Evolutionary conservation across 1,284 basidiomycete genomes (phyloP).

Genomic region (Marasmius sp.): DNA sequence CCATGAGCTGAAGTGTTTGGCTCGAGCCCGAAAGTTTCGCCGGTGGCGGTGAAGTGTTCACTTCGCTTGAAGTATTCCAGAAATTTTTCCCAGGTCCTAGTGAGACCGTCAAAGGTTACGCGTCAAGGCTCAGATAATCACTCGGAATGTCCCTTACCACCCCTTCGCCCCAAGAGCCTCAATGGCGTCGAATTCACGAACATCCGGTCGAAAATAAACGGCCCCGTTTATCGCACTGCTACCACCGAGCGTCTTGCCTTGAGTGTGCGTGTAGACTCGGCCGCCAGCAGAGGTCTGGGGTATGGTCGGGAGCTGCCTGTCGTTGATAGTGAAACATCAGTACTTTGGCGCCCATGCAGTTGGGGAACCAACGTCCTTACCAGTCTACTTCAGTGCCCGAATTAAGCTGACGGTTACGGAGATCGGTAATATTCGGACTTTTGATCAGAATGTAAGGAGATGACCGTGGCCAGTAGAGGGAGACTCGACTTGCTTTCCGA

Average conservation of each 20-base stretch:
- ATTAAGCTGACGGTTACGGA: neutral
- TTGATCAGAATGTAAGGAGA: neutral
- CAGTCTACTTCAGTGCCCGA: neutral
- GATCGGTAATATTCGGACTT: constrained; percentile 5
- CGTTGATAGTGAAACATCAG: neutral
- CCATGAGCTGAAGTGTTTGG: constrained; percentile 5
- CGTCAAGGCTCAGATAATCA: neutral
- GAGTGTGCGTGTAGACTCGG: neutral
- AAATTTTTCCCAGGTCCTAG: constrained; percentile 11
- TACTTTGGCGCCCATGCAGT: neutral
- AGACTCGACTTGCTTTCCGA: neutral
- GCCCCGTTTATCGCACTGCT: constrained; percentile 12
- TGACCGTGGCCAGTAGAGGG: no score
- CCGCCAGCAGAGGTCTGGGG: neutral
- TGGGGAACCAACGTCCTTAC: neutral
- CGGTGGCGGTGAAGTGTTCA: constrained; percentile 7
- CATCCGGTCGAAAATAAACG: constrained; percentile 11
- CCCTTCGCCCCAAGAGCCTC: constrained; percentile 8
- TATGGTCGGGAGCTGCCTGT: neutral
- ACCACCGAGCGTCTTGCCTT: constrained; percentile 5
- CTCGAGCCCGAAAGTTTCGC: neutral
- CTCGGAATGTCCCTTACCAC: constrained; percentile 5
- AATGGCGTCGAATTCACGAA: constrained; percentile 5
- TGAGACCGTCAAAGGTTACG: neutral
- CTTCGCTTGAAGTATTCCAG: constrained; percentile 9